Evolutionary conservation across 2,329 filamentous ascomycete species (phyloP).

Genomic region (Xylogone sp.): DNA sequence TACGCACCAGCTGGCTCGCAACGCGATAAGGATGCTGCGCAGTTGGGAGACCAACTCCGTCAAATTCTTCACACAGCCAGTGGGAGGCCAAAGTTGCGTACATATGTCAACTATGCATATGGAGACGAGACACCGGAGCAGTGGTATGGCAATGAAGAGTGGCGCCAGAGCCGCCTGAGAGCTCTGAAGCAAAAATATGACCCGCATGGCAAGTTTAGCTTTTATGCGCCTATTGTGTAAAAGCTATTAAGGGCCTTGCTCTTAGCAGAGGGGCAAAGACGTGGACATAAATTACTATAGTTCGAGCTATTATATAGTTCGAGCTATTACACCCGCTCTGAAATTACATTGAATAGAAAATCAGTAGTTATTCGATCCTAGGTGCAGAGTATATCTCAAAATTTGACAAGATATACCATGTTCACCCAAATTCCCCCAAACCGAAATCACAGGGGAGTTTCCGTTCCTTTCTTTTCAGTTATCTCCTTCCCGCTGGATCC

Average conservation of each 20-base stretch:
- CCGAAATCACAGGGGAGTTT: too few relatives aligned
- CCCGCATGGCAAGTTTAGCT: constrained; percentile 39
- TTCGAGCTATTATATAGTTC: too few relatives aligned
- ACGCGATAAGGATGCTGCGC: constrained; percentile 29
- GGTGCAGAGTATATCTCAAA: too few relatives aligned
- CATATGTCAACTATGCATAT: constrained; percentile 50
- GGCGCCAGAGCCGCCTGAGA: constrained; percentile 42
- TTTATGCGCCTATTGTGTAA: constrained; percentile 36
- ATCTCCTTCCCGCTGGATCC: too few relatives aligned
- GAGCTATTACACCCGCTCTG: too few relatives aligned
- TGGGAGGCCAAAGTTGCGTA: constrained; percentile 29
- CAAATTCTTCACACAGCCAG: constrained; percentile 32
- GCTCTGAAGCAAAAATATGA: constrained; percentile 47
- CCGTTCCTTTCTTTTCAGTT: too few relatives aligned
- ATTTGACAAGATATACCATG: too few relatives aligned
- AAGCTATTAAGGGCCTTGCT: background rate
- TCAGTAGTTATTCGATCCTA: too few relatives aligned
- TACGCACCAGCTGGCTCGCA: constrained; percentile 30
- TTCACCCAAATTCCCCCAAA: too few relatives aligned
- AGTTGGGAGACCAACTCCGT: constrained; percentile 35
- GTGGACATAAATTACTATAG: too few relatives aligned
- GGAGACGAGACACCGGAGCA: constrained; percentile 38
- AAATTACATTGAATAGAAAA: too few relatives aligned
- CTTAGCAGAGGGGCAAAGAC: too few relatives aligned
- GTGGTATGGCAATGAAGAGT: constrained; percentile 46